A percentile compares a stretch with the other conserved stretches of the same genome.
Evolutionary conservation across 1,284 basidiomycete species (phyloP).

Genomic region (Microbotryum saponariae): DNA sequence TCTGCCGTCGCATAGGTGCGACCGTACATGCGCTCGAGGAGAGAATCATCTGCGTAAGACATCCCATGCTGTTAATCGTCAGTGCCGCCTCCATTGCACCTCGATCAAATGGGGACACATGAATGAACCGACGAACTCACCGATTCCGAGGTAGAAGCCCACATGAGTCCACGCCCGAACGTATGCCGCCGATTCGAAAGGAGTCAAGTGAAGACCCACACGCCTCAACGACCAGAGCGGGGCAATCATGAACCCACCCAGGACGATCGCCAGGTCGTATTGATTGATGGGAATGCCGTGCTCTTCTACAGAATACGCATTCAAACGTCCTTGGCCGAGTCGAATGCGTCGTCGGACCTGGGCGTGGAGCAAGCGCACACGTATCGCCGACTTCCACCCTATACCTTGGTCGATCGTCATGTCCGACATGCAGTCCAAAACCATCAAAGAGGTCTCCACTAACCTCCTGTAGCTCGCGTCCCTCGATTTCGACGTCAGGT

Average conservation of each 20-base stretch:
- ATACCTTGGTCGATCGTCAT: slow-evolving; percentile 22
- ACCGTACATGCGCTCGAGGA: slow-evolving; percentile 22
- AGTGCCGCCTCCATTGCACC: no score
- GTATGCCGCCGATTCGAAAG: slow-evolving; percentile 25
- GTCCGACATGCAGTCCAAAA: slow-evolving; percentile 32
- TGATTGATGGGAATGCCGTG: slow-evolving; percentile 34
- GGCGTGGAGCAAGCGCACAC: slow-evolving; percentile 34
- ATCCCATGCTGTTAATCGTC: no score
- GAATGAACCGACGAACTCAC: no score
- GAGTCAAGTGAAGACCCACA: slow-evolving; percentile 16
- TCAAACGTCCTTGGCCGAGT: slow-evolving; percentile 13
- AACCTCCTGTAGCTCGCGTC: slow-evolving; percentile 34
- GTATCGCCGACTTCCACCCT: slow-evolving; percentile 31
- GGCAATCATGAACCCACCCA: slow-evolving; percentile 34
- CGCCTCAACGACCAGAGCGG: slow-evolving; percentile 32
- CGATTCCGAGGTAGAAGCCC: slow-evolving; percentile 36
- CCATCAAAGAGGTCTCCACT: slow-evolving; percentile 30
- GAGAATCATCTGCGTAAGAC: neutral
- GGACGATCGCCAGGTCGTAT: slow-evolving; percentile 31
- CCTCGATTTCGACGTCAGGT: slow-evolving; percentile 27
- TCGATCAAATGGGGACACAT: no score
- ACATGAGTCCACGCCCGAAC: slow-evolving; percentile 32
- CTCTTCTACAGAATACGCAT: slow-evolving; percentile 24
- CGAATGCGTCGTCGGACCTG: slow-evolving; percentile 30
- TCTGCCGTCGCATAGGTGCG: slow-evolving; percentile 18